Base-by-base conservation (phyloP, 208 protist genomes). In the Trypanosomatidae sp. region DNA sequence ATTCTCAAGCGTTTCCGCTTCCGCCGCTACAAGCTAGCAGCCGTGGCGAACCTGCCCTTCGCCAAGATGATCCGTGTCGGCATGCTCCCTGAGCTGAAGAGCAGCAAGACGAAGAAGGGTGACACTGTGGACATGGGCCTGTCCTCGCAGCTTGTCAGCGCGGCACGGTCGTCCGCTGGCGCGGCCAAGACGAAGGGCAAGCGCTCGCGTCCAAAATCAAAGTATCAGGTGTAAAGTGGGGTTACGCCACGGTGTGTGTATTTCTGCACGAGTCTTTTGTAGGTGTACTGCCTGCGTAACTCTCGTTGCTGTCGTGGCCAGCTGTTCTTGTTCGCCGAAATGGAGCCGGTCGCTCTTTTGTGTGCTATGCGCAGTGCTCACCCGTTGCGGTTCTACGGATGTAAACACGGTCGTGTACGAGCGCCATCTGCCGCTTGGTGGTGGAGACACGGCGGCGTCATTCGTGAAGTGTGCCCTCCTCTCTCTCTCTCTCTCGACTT, bases 81-180 rank as follows among this genome's bases (percentile, higher is more conserved):
- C n/a, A 94, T 97, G 92, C 77, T 97, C 60, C 92, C 92, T n/a
- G 89, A 95, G 73, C 82, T 97, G 65, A 95, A 97, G 87, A 95
- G 89, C 74, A 90, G 84, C 74, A 95, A 97, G 69, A 91, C 89
- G 22, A 93, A 95, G 66, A 93, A 90, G 77, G 92, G 89, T 2
- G 92, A 95, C 59, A 62, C 74, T 1, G 89, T 95, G 28, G 92
- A 95, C 56, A 81, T 78, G 17, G 79, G 79, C 3, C 84, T 95
- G 43, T 88, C 85, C 13, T 82, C 83, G 69, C 89, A 92, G 69
- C 86, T 97, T 7, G 87, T 97, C 6, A 82, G 60, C 12, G 85
- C 86, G 0, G 90, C 85, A 67, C 75, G 82, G 0, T 71, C 50
- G 41, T 71, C 76, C 9, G 52, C 83, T 8, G 84, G 77, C 13